Conservation (phyloP, 345 rosid species). For the Eucalyptus pauciflora region DNA sequence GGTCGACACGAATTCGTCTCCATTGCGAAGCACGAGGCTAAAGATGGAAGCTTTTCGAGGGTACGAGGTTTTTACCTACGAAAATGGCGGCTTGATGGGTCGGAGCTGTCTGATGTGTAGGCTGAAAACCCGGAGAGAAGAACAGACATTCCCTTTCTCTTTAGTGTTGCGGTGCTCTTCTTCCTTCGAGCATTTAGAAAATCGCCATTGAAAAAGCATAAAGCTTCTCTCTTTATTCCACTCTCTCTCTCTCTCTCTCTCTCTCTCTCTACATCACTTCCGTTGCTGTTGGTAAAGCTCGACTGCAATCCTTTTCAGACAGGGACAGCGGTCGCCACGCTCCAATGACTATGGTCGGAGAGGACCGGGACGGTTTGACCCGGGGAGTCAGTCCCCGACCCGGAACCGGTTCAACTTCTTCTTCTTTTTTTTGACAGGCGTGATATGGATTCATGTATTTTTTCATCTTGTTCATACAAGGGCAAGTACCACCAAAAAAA, state of each 20-base stretch:
- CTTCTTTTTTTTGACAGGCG: fast-evolving
- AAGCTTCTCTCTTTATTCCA: neutral
- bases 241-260: neutral
- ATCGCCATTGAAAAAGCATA: neutral
- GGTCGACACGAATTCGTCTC: neutral
- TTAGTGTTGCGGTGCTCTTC: neutral
- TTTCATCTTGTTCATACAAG: neutral
- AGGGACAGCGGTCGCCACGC: neutral
- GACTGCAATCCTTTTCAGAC: neutral
- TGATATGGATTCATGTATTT: too few relatives aligned
- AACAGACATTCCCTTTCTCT: neutral
- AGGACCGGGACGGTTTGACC: neutral
- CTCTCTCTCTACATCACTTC: neutral
- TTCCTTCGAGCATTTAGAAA: neutral
- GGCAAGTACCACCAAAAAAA: too few relatives aligned
- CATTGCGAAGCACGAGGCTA: neutral
- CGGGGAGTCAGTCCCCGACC: neutral
- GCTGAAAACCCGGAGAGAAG: neutral
- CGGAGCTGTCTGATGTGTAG: neutral
- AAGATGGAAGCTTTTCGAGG: neutral
- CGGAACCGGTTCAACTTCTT: neutral
- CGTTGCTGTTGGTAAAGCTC: neutral
- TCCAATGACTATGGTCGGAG: neutral
- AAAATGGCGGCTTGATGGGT: neutral
- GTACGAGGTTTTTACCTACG: neutral